phyloP scores from a whole-genome alignment of 2,329 filamentous ascomycete species.

The Capronia epimyces region DNA sequence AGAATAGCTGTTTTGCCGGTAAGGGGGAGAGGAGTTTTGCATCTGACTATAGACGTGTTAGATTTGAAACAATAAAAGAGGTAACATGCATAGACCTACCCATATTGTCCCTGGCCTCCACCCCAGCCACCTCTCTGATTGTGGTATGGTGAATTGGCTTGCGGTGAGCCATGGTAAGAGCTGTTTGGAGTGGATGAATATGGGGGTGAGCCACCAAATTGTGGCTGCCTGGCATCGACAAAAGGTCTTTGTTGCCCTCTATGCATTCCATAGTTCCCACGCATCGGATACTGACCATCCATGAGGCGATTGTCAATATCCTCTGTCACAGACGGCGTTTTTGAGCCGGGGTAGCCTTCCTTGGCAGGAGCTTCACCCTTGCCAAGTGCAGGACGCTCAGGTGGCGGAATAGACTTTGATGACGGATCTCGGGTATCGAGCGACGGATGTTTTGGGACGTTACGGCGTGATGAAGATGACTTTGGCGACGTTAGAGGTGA shows the following conservation, averaged over 20 bases:
- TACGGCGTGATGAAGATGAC: slow-evolving; percentile 17
- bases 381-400: slow-evolving; percentile 1
- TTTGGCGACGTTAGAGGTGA: slow-evolving; percentile 13
- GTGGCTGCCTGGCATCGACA: slow-evolving; percentile 41
- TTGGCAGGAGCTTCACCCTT: slow-evolving; percentile 3
- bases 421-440: slow-evolving; percentile 14
- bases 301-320: slow-evolving; percentile 31
- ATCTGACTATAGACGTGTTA: slow-evolving; percentile 36
- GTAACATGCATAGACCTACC: slow-evolving; percentile 44
- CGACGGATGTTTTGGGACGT: slow-evolving; percentile 11
- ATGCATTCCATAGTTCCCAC: slow-evolving; percentile 34
- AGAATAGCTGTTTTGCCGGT: slow-evolving; percentile 52
- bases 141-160: slow-evolving; percentile 56
- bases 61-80: slow-evolving; percentile 19
- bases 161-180: slow-evolving; percentile 57
- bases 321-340: slow-evolving; percentile 30
- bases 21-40: slow-evolving; percentile 58
- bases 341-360: slow-evolving; percentile 9
- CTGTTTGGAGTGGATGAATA: slow-evolving; percentile 49
- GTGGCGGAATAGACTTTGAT: slow-evolving; percentile 12
- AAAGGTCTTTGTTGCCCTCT: slow-evolving; percentile 38
- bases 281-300: slow-evolving; percentile 33
- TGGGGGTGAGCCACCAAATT: slow-evolving; percentile 55
- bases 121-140: slow-evolving; percentile 51
- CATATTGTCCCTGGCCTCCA: slow-evolving; percentile 40